Conservation (phyloP, 2,329 filamentous ascomycete genomes). For the Sclerotinia spermophila region DNA sequence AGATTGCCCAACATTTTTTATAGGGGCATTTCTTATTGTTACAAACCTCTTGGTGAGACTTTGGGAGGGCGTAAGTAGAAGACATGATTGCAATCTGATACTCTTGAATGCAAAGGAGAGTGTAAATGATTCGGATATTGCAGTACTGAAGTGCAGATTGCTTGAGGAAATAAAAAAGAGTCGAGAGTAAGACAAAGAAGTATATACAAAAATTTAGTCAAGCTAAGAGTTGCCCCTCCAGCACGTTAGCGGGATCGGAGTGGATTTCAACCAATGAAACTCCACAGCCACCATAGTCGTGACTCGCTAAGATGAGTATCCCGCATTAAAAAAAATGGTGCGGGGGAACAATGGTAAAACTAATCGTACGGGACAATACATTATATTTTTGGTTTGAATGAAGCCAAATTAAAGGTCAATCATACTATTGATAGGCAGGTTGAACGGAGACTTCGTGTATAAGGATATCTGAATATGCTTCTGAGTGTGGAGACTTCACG, state of each 20-base stretch:
- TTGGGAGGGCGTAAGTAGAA: constrained; percentile 56
- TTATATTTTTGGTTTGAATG: background rate
- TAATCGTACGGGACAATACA: background rate
- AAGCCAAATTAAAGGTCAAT: background rate
- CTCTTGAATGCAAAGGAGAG: background rate
- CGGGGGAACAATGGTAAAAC: constrained; percentile 6
- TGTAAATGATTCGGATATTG: background rate
- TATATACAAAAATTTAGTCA: constrained; percentile 12
- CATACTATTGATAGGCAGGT: background rate
- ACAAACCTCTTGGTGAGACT: constrained; percentile 63
- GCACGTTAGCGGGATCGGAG: background rate
- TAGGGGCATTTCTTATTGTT: background rate
- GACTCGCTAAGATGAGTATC: constrained; percentile 7
- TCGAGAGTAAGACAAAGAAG: constrained; percentile 9
- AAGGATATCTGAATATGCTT: background rate
- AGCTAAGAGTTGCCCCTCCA: constrained; percentile 12
- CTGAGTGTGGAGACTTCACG: too few species aligned
- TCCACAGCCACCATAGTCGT: background rate
- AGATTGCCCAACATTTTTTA: background rate
- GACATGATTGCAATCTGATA: constrained; percentile 27
- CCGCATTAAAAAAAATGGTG: constrained; percentile 3
- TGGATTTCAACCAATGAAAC: background rate
- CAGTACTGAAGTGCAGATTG: background rate
- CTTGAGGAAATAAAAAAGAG: background rate
- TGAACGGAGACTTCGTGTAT: background rate